Conservation (phyloP, 495 filamentous ascomycete genomes). For the Aspergillus nanangensis region DNA sequence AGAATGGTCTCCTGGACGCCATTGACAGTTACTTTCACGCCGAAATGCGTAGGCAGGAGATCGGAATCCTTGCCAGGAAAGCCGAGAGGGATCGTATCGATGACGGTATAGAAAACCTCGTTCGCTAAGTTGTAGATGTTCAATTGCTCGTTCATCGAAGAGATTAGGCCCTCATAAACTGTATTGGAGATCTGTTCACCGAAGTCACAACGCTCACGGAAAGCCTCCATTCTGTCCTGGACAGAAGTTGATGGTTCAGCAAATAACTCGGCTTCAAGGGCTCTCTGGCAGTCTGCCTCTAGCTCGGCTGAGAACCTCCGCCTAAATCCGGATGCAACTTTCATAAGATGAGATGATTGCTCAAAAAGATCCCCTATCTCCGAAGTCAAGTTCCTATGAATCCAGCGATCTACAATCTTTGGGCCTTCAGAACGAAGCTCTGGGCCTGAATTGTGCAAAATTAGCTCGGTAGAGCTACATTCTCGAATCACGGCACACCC, state of each 20-base stretch:
- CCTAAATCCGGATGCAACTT: constrained; percentile 55
- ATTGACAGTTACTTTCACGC: constrained; percentile 64
- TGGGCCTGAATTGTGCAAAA: constrained; percentile 42
- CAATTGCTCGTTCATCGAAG: constrained; percentile 34
- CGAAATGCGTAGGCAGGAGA: constrained; percentile 59
- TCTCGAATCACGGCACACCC: constrained; percentile 70
- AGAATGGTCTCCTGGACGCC: constrained; percentile 75
- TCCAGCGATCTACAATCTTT: constrained; percentile 40
- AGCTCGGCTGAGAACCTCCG: constrained; percentile 57
- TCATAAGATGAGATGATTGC: constrained; percentile 46
- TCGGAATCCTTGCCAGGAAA: constrained; percentile 43
- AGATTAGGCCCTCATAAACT: constrained; percentile 44
- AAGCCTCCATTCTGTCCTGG: constrained; percentile 61
- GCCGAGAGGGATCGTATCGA: constrained; percentile 35
- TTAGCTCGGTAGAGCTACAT: constrained; percentile 70
- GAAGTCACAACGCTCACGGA: constrained; percentile 70
- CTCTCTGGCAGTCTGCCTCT: constrained; percentile 52
- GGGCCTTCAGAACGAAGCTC: constrained; percentile 28
- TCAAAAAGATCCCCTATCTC: constrained; percentile 36
- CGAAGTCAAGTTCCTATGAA: constrained; percentile 34
- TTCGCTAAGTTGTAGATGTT: constrained; percentile 44
- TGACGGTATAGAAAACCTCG: constrained; percentile 45
- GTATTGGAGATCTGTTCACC: constrained; percentile 71
- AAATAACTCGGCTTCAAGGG: constrained; percentile 64
- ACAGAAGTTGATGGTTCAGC: constrained; percentile 61